Conservation (phyloP, 768 basidiomycete species). For the Pleurotus ostreatus region DNA sequence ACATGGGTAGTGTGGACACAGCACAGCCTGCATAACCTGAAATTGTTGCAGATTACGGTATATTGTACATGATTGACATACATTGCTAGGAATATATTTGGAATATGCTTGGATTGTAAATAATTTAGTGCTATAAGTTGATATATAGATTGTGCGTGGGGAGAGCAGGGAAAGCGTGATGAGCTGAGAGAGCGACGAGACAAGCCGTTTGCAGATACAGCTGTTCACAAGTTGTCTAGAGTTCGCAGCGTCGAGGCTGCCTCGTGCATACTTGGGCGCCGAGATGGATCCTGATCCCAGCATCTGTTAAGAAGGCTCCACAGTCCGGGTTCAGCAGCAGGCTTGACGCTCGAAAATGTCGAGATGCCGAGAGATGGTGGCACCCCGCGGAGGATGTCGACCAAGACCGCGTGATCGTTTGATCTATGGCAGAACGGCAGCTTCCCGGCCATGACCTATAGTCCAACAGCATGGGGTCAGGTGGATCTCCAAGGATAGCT, state of each 20-base stretch:
- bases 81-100: too few species aligned
- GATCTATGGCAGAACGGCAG: conserved; percentile 49
- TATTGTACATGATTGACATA: too few species aligned
- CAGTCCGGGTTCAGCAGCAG: conserved; percentile 29
- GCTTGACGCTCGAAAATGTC: conserved; percentile 14
- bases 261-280: conserved; percentile 42
- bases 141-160: too few species aligned
- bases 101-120: too few species aligned
- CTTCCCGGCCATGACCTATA: conserved; percentile 46
- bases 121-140: too few species aligned
- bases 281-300: conserved; percentile 33
- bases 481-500: neutral
- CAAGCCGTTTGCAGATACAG: neutral
- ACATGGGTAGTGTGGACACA: too few species aligned
- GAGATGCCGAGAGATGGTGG: conserved; percentile 35
- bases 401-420: conserved; percentile 52
- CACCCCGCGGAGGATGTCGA: conserved; percentile 51
- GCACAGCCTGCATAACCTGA: too few species aligned
- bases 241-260: conserved; percentile 12
- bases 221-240: neutral
- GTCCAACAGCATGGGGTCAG: neutral
- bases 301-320: conserved; percentile 43
- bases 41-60: too few species aligned
- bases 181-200: neutral
- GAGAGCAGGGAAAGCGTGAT: too few species aligned